These are phyloP conservation scores for Fusarium scirpi DNA, from an alignment of 2,329 filamentous ascomycete species.

Conservation along the genomic window DNA sequence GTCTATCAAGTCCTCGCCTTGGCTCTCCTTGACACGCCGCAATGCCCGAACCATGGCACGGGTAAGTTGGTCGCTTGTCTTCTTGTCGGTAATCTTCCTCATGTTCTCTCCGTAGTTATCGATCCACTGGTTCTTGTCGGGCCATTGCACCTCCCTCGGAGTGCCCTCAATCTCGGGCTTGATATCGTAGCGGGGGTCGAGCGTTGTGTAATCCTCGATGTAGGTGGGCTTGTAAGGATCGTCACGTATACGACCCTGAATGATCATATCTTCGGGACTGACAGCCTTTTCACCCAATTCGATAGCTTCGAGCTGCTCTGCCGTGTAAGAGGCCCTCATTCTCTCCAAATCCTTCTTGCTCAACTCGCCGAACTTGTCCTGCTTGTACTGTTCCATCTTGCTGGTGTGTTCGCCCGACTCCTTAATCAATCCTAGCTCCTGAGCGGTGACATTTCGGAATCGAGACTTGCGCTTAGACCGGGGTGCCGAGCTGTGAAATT, in stretches of 20 bases:
- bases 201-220: constrained; percentile 82
- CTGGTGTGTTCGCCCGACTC: constrained; percentile 48
- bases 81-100: constrained; percentile 56
- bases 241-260: constrained; percentile 76
- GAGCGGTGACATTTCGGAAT: constrained; percentile 66
- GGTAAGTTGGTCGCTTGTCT: constrained; percentile 57
- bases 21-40: constrained; percentile 57
- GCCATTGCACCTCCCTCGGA: constrained; percentile 68
- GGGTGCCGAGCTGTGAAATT: constrained; percentile 65
- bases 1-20: constrained; percentile 59
- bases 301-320: constrained; percentile 84
- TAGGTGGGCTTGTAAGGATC: constrained; percentile 81
- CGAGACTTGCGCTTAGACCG: constrained; percentile 61
- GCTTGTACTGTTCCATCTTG: constrained; percentile 58
- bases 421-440: constrained; percentile 63
- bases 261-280: constrained; percentile 77
- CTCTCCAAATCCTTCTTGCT: constrained; percentile 72
- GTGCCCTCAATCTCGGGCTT: constrained; percentile 63
- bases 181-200: constrained; percentile 83
- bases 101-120: constrained; percentile 67
- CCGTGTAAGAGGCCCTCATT: constrained; percentile 77
- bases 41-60: constrained; percentile 57
- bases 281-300: constrained; percentile 83
- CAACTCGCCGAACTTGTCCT: constrained; percentile 71
- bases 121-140: constrained; percentile 69